Base-by-base conservation (phyloP, 192 early-diverging fungal genomes). In the Spizellomyces punctatus region DNA sequence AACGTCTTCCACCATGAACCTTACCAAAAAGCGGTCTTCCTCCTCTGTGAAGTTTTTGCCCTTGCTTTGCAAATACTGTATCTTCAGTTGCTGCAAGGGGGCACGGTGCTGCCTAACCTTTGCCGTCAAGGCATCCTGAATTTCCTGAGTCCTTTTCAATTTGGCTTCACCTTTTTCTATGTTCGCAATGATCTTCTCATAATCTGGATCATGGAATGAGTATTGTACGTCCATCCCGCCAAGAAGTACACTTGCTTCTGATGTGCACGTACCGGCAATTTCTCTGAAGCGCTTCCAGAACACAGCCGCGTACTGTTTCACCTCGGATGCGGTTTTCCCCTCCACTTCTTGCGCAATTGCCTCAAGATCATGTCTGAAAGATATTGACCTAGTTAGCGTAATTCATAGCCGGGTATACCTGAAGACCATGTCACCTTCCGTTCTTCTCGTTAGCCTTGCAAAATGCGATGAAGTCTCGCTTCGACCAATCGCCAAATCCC, bases 41-140 rank as follows among this genome's bases (percentile, higher is more conserved):
- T 97, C 95, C 71, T 99, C 97, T 0, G 95, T 95, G 75, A 88
- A 96, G 46, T 91, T 92, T 76, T 93, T 94, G 50, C 95, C 95
- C 61, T 90, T 94, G 62, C 88, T 91, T 66, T 93, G 90, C 62
- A 89, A 91, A 78, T 99, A 99, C 7, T 89, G 86, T 41, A 99
- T 90, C 77, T 86, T 86, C 64, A 99, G 81, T 69, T 99, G 92
- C 69, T 94, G 93, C 46, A 96, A 80, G 16, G 96, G 95, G 17
- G 91, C 78, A 48, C 87, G 86, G 63, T 92, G 88, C 58, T 85
- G 84, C 46, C 79, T 77, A 8, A 99, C 84, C 72, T 94, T 94
- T 7, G 82, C 77, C n/a, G 89, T 85, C 6, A 99, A 82, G 56
- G 89, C 83, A 57, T 91, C 88, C 76, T 95, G 92, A 36, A 93